Percentiles rank a stretch among this genome's conserved stretches.
phyloP scores from a whole-genome alignment of 768 basidiomycete species.

The Pholiota molesta region DNA sequence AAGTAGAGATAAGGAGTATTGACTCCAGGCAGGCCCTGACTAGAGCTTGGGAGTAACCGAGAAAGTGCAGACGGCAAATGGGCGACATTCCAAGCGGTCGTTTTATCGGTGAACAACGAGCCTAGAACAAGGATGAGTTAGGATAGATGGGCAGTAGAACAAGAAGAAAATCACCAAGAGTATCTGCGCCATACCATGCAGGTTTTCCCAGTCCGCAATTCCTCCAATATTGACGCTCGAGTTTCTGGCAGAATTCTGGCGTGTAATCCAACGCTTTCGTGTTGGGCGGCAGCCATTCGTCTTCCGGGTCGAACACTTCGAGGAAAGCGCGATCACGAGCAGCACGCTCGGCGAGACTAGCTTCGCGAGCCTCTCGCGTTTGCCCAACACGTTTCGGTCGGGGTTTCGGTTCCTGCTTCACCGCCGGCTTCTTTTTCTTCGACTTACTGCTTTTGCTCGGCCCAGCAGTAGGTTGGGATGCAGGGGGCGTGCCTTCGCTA shows the following conservation, averaged over 20 bases:
- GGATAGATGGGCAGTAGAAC: background rate
- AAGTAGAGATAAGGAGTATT: conserved; percentile 98
- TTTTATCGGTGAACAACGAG: conserved; percentile 73
- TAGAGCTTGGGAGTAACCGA: conserved; percentile 69
- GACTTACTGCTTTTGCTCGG: conserved; percentile 15
- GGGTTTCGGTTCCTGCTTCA: conserved; percentile 30
- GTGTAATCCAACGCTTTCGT: conserved; percentile 82
- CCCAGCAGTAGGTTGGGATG: conserved; percentile 27
- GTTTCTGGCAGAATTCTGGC: conserved; percentile 80
- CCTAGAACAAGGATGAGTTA: conserved; percentile 35
- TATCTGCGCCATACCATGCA: conserved; percentile 99
- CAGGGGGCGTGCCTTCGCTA: conserved; percentile 37
- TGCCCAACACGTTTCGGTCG: conserved; percentile 39
- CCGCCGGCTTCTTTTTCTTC: conserved; percentile 23
- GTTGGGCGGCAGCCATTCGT: conserved; percentile 79
- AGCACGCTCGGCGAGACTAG: conserved; percentile 51
- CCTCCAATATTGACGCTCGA: conserved; percentile 93
- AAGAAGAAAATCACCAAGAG: conserved; percentile 61
- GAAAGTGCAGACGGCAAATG: conserved; percentile 85
- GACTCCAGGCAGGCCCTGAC: conserved; percentile 86
- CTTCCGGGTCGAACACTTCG: conserved; percentile 68
- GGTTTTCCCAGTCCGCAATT: conserved; percentile 86
- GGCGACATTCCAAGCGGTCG: conserved; percentile 93
- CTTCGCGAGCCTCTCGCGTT: conserved; percentile 50
- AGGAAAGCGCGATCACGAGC: conserved; percentile 60